Conservation (phyloP, 2,329 filamentous ascomycete species). For the Beauveria brongniartii region DNA sequence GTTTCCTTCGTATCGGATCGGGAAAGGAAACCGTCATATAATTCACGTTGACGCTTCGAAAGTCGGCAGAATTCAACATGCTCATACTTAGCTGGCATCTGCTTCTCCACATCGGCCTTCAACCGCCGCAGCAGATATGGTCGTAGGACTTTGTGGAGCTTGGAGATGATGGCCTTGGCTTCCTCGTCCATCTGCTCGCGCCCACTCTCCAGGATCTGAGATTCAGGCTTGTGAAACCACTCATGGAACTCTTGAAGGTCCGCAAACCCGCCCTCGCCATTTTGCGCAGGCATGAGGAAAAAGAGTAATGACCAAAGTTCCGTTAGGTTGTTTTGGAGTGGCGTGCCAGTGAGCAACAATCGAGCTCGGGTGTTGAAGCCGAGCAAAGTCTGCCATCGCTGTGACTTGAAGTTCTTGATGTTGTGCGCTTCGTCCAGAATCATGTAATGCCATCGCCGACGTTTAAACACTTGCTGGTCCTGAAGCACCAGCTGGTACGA, state of each 20-base stretch:
- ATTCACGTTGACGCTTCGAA: constrained; percentile 87
- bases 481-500: constrained; percentile 95
- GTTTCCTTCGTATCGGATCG: constrained; percentile 84
- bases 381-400: constrained; percentile 90
- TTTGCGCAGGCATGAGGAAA: constrained; percentile 89
- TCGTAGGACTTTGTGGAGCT: constrained; percentile 87
- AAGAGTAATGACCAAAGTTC: constrained; percentile 96
- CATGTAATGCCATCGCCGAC: constrained; percentile 93
- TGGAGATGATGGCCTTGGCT: constrained; percentile 81
- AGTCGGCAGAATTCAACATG: constrained; percentile 93
- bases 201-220: constrained; percentile 92
- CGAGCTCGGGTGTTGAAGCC: constrained; percentile 87
- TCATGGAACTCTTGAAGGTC: constrained; percentile 94
- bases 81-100: constrained; percentile 97
- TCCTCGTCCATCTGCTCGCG: constrained; percentile 92
- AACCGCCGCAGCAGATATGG: constrained; percentile 85
- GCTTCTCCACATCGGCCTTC: constrained; percentile 96
- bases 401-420: constrained; percentile 98
- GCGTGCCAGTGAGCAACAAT: constrained; percentile 85
- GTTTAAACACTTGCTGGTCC: constrained; percentile 88
- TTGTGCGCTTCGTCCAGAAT: constrained; percentile 98
- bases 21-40: constrained; percentile 95
- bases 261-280: constrained; percentile 81
- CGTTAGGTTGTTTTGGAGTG: constrained; percentile 91
- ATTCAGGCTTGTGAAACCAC: constrained; percentile 91